phyloP scores from a whole-genome alignment of 306 rosid species.

The Cotoneaster glaucophyllus region DNA sequence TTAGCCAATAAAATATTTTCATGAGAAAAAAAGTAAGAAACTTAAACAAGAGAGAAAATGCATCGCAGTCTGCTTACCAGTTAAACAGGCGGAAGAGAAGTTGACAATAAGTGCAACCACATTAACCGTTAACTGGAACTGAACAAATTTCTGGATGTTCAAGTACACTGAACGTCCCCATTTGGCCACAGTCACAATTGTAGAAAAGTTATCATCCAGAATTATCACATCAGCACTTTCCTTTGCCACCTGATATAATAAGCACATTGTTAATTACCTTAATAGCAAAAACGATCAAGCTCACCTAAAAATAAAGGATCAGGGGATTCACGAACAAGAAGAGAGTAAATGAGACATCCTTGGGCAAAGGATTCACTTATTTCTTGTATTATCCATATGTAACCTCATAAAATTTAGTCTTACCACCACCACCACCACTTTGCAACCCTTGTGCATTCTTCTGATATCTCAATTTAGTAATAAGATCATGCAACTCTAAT shows the following conservation, averaged over 20 bases:
- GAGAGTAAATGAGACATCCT: background rate
- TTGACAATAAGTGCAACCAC: conserved; percentile 93
- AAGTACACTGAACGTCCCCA: conserved; percentile 99
- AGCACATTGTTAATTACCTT: conserved; percentile 14
- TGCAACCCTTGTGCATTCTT: background rate
- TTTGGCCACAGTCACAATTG: conserved; percentile 88
- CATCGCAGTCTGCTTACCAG: conserved; percentile 41
- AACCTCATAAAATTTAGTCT: background rate
- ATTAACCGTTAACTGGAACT: conserved; percentile 94
- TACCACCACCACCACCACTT: background rate
- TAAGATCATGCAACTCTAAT: background rate
- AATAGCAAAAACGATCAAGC: background rate
- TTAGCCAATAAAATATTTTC: background rate
- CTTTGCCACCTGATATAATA: conserved; percentile 78
- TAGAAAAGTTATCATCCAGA: conserved; percentile 91
- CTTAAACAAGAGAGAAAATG: conserved; percentile 4
- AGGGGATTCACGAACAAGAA: background rate
- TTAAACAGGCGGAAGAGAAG: conserved; percentile 92
- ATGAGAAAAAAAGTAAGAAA: background rate
- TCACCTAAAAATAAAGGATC: conserved; percentile 12
- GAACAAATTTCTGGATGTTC: conserved; percentile 95
- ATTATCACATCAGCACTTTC: conserved; percentile 98
- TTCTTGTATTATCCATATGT: background rate
- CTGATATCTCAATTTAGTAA: background rate
- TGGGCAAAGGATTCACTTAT: background rate